phyloP scores from a whole-genome alignment of 139 green algal genomes.

The Chlorella vulgaris region DNA sequence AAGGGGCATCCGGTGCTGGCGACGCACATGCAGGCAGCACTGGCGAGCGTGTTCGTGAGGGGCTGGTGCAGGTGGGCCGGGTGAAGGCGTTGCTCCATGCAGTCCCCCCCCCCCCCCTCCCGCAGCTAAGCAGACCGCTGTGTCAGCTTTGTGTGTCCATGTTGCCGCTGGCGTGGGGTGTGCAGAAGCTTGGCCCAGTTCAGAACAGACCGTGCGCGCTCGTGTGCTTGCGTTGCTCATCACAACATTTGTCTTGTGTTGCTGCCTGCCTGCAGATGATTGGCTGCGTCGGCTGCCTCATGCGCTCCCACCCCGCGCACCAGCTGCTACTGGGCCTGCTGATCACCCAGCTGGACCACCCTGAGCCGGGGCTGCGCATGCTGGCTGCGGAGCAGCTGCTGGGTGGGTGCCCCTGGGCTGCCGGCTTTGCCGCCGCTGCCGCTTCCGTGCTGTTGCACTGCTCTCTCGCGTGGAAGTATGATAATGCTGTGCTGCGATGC shows the following conservation, averaged over 20 bases:
- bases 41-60: neutral
- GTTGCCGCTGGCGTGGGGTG: too few species aligned
- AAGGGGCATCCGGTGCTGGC: neutral
- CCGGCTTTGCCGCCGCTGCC: too few species aligned
- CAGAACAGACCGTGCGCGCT: too few species aligned
- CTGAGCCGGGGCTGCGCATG: slow-evolving; percentile 20
- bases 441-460: too few species aligned
- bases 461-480: too few species aligned
- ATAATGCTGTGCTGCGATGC: too few species aligned
- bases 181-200: too few species aligned
- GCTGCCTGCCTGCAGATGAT: slow-evolving; percentile 43
- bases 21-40: neutral
- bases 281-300: slow-evolving; percentile 9
- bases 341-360: slow-evolving; percentile 38
- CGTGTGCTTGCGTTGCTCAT: too few species aligned
- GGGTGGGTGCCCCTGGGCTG: too few species aligned
- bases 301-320: slow-evolving; percentile 22
- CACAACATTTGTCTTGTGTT: too few species aligned
- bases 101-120: neutral
- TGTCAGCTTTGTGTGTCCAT: too few species aligned
- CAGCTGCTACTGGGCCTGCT: slow-evolving; percentile 47
- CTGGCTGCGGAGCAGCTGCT: slow-evolving; percentile 45
- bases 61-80: slow-evolving; percentile 15
- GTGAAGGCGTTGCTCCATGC: neutral
- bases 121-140: too few species aligned